These are phyloP conservation scores for Cladophialophora immunda DNA, from an alignment of 2,329 filamentous ascomycete species.

Conservation along the genomic window DNA sequence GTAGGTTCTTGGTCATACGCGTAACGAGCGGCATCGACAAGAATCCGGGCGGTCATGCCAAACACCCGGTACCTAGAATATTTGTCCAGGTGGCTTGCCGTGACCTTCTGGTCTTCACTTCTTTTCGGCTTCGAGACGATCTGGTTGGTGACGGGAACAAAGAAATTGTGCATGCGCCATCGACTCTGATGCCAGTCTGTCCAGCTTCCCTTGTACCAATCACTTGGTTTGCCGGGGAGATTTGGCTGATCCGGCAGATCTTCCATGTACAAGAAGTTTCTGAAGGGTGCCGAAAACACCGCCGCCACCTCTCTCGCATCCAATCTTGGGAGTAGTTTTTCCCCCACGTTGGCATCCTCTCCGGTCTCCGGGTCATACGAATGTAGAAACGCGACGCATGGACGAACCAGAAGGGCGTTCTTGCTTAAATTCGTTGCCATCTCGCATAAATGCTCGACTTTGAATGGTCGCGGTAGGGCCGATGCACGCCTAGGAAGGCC, in stretches of 20 bases:
- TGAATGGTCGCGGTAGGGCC: slow-evolving; percentile 78
- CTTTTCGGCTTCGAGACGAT: slow-evolving; percentile 68
- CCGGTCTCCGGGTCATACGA: slow-evolving; percentile 60
- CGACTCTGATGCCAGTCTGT: slow-evolving; percentile 76
- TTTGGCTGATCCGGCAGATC: slow-evolving; percentile 61
- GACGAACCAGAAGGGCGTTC: slow-evolving; percentile 76
- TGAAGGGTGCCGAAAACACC: slow-evolving; percentile 89
- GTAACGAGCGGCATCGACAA: slow-evolving; percentile 86
- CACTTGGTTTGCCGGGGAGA: slow-evolving; percentile 59
- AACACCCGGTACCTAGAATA: slow-evolving; percentile 80
- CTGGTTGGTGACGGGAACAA: slow-evolving; percentile 79
- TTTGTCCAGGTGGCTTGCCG: slow-evolving; percentile 52
- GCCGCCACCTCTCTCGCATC: slow-evolving; percentile 92
- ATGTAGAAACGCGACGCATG: slow-evolving; percentile 81
- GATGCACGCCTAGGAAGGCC: slow-evolving; percentile 72
- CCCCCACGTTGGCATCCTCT: slow-evolving; percentile 65
- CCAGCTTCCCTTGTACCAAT: slow-evolving; percentile 90
- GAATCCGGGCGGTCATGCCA: slow-evolving; percentile 91
- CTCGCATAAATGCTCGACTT: slow-evolving; percentile 85
- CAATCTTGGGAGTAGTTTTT: slow-evolving; percentile 77
- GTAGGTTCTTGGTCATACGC: slow-evolving; percentile 84
- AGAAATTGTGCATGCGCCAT: slow-evolving; percentile 94
- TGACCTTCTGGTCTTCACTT: slow-evolving; percentile 53
- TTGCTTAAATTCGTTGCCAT: slow-evolving; percentile 79
- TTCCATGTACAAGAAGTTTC: slow-evolving; percentile 74